Base-by-base conservation (phyloP, 2,329 filamentous ascomycete species). In the Simplicillium aogashimaense region DNA sequence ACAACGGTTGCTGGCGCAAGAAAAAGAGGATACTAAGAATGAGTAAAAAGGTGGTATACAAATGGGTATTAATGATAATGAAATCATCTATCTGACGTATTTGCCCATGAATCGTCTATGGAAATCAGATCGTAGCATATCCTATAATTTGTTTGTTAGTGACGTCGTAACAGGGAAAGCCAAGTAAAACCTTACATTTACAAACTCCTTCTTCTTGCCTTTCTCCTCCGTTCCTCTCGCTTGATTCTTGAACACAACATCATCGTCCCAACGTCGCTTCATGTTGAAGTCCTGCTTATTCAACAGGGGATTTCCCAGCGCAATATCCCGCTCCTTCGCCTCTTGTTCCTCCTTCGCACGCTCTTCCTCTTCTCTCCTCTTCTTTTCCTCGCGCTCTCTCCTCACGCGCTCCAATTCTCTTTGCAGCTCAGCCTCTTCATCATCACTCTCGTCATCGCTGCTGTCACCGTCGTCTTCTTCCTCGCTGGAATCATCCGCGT, bases 231-330 rank as follows among this genome's bases (percentile, higher is more conserved):
- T 95, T 8, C 90, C 92, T 43, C 92, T 76, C 29, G 90, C 92
- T 66, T 98, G 92, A 61, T 98, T 98, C 70, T 95, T 97, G 67
- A 98, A 98, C 3, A 98, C 89, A 11, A 98, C 92, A 58, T 98
- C 92, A 53, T 98, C 92, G 52, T 98, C 92, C 92, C 92, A 98
- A 51, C 89, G 70, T 50, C 86, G 71, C 72, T 95, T 95, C 55
- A 95, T 81, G 43, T 82, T 88, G 59, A 94, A 97, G 51, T 95
- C 88, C 15, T 76, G 65, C 58, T 86, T 85, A 38, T 97, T 95
- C 42, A 98, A 74, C 38, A 98, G 66, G 31, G 92, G 92, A 59
- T 98, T 98, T 7, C 92, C 92, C 33, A 85, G 69, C 29, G 92
- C 90, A 53, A 97, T 94, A 53, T 95, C 86, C 48, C 80, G 75